Base-by-base conservation (phyloP, 2,329 filamentous ascomycete species). In the Sclerotinia nivalis region DNA sequence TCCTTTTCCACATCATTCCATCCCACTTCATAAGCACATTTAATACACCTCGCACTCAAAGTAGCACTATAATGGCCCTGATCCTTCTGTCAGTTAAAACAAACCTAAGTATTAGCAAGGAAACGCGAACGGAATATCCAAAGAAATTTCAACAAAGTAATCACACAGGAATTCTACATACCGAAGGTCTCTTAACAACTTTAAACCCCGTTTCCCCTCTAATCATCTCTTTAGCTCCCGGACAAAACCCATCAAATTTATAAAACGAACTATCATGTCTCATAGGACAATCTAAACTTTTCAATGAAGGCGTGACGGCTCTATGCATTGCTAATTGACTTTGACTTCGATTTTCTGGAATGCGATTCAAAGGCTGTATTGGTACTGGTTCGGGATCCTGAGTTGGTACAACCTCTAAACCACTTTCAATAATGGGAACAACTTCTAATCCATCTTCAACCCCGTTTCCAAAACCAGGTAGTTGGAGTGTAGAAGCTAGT, bases 1-100 rank as follows among this genome's bases (percentile, higher is more conserved):
- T 78, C 76, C 62, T 76, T 78, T 55, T 77, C 75, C 4, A 78
- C 71, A 66, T 76, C 73, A 66, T 75, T 75, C 73, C 73, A 77
- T 0, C 73, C 73, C 47, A 78, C 74, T 58, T 78, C 76, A 73
- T 77, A 78, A 5, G 75, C 68, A 56, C 77, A 78, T 43, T 76
- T 76, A 5, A 75, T 70, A 68, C 77, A 78, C 60, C 72, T 74
- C 7, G 76, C 76, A 49, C 74, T 76, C 20, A 75, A 68, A 9
- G 73, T 74, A 37, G 75, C 71, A 70, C 74, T 77, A 59, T 76
- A 78, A 67, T 76, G 71, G 15, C 76, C 76, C 75, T 77, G 70
- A 64, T 69, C 64, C 47, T 67, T 52, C 64, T 68, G 60, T 75
- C 47, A 75, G 74, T 55, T 59, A 9, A 40, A 40, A 40, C 2